Percentiles rank a stretch among this genome's conserved stretches.
Conservation (phyloP, 2,329 filamentous ascomycete species). For the Monosporascus ibericus region DNA sequence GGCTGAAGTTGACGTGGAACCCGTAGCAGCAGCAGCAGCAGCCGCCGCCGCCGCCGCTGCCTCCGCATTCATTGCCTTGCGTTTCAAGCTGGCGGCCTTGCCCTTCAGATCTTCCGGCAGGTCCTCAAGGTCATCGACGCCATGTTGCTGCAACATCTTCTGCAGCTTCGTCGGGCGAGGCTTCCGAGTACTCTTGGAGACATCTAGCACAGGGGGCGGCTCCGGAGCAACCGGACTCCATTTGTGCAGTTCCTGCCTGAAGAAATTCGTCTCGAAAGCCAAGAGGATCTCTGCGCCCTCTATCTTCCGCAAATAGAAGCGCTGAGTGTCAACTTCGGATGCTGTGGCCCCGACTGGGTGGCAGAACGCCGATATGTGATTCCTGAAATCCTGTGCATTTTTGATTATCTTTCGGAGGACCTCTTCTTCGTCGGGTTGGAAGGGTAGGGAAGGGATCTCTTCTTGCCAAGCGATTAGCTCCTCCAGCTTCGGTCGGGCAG, state of each 20-base stretch:
- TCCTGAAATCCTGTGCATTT: conserved; percentile 76
- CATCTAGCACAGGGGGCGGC: conserved; percentile 77
- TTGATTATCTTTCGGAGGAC: conserved; percentile 80
- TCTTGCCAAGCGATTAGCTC: conserved; percentile 79
- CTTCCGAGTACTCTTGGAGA: conserved; percentile 88
- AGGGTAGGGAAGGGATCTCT: conserved; percentile 74
- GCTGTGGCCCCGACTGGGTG: conserved; percentile 75
- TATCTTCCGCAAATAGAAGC: conserved; percentile 95
- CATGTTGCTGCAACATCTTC: conserved; percentile 84
- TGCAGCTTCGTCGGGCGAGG: conserved; percentile 94
- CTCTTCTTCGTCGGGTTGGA: conserved; percentile 93
- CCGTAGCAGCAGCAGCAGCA: conserved; percentile 16
- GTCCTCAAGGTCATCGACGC: conserved; percentile 85
- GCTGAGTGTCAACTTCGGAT: conserved; percentile 81
- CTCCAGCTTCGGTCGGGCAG: conserved; percentile 89
- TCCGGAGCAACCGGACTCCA: conserved; percentile 87
- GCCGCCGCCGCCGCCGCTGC: conserved; percentile 39
- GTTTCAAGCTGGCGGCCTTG: conserved; percentile 67
- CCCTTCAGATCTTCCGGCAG: conserved; percentile 76
- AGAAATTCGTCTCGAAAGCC: conserved; percentile 92
- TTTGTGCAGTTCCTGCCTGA: conserved; percentile 90
- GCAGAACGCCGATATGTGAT: conserved; percentile 74
- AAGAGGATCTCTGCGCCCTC: conserved; percentile 93
- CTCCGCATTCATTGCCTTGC: conserved; percentile 60
- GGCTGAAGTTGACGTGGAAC: conserved; percentile 6